These are phyloP conservation scores for Tuber borchii DNA, from an alignment of 495 filamentous ascomycete species.

Conservation along the genomic window DNA sequence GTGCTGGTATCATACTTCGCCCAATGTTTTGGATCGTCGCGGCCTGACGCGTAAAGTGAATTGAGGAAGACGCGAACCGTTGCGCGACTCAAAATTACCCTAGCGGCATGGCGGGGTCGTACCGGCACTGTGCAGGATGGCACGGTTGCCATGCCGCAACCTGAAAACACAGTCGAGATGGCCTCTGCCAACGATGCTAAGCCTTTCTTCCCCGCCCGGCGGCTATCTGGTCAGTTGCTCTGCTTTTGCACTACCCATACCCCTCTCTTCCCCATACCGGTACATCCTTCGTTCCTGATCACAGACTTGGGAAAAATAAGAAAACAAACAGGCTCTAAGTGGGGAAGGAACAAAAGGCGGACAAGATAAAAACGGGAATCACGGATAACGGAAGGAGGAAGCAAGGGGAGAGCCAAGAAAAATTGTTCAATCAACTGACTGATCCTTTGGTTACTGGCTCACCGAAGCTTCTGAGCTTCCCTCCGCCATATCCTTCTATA, in stretches of 20 bases:
- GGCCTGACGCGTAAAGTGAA: conserved; percentile 14
- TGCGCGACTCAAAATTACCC: not conserved
- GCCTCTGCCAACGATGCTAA: conserved; percentile 8
- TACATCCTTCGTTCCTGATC: conserved; percentile 19
- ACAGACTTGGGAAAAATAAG: conserved; percentile 6
- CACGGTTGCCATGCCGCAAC: conserved; percentile 20
- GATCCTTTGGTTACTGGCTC: not conserved
- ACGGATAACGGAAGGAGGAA: not conserved
- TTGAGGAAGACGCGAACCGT: conserved; percentile 10
- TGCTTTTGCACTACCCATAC: conserved; percentile 5
- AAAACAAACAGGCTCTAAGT: conserved; percentile 6
- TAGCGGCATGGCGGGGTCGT: not conserved
- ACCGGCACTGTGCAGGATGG: not conserved
- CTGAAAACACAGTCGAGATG: not conserved
- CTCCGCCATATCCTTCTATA: not conserved
- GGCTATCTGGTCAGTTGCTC: conserved; percentile 22
- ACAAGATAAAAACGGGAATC: conserved; percentile 11
- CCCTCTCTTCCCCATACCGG: conserved; percentile 5
- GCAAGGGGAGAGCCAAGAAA: not conserved
- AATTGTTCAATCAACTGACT: conserved; percentile 1
- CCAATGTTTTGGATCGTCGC: not conserved
- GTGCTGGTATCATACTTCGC: not conserved
- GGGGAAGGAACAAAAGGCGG: conserved; percentile 21
- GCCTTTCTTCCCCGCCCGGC: conserved; percentile 21
- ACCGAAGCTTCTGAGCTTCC: not conserved